phyloP scores from a whole-genome alignment of 305 asterid genomes.

The Striga hermonthica region DNA sequence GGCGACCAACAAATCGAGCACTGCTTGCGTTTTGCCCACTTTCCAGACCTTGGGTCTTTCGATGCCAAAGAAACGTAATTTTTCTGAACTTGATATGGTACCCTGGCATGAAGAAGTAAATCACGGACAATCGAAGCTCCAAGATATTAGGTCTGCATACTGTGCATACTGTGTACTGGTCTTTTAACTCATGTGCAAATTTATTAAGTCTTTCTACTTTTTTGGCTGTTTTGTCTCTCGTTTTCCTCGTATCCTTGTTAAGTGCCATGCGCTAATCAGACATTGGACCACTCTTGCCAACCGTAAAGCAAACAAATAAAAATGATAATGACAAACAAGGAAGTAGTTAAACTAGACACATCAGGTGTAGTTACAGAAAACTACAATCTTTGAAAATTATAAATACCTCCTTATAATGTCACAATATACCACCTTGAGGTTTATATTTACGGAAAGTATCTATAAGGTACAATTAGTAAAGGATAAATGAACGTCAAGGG shows the following conservation, averaged over 20 bases:
- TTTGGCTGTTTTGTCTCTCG: no score
- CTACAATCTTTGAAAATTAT: neutral
- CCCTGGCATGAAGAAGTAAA: slow-evolving; percentile 69
- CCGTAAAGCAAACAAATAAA: neutral
- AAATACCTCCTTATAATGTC: neutral
- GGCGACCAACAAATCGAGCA: slow-evolving; percentile 32
- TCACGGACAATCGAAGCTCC: slow-evolving; percentile 34
- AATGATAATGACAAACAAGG: neutral
- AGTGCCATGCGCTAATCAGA: no score
- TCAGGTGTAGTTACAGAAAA: neutral
- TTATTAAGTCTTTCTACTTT: no score
- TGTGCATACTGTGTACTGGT: slow-evolving; percentile 16
- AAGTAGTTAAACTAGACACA: no score
- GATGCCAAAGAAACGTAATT: slow-evolving; percentile 56
- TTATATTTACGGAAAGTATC: neutral
- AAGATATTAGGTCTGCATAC: slow-evolving; percentile 42
- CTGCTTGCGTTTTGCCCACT: slow-evolving; percentile 35
- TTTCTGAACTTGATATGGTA: slow-evolving; percentile 36
- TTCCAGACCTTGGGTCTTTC: slow-evolving; percentile 37
- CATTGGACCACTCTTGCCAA: neutral
- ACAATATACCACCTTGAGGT: neutral
- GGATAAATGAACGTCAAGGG: neutral
- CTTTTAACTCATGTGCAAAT: neutral
- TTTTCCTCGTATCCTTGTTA: no score
- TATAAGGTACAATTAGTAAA: neutral